Evolutionary conservation across 2,329 filamentous ascomycete species (phyloP), one percentile per base, ranked within the genome.

Genomic region (Xylariaceae sp.): DNA sequence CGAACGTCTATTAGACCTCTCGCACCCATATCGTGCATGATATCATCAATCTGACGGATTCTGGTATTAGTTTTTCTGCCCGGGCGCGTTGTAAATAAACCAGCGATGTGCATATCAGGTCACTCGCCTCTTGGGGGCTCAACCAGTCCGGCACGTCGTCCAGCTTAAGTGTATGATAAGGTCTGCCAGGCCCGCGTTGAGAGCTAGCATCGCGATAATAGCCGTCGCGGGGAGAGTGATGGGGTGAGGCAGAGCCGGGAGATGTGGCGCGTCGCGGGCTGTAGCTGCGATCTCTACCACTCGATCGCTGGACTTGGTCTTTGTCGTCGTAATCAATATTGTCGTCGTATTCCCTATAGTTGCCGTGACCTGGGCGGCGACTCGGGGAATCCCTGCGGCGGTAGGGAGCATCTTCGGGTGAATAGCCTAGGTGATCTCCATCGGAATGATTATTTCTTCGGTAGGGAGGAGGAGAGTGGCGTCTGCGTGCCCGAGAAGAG

Each of bases 101-200:
- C 12, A 30, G 13, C n/a, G 4, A 18, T 13, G 12, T 4, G 12
- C 3, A 40, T 37, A 30, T 16, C 22, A 29, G 32, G 43, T 18
- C 19, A 21, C 57, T 41, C 59, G 67, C 67, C 58, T 66, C 65
- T 50, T 65, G 62, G n/a, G 61, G 47, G 39, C 54, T 59, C 50
- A 69, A 58, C 50, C 61, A 62, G 40, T 67, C 67, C 1, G 67
- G 67, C 26, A 70, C 62, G 26, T 67, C 66, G 44, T 68, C 65
- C 18, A 70, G 57, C 51, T 70, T 70, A 5, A 70, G 54, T 6
- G 67, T 70, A 49, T 70, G 67, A 42, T 67, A 65, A 12, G 67
- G 67, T 19, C 67, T 62, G 16, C 66, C 67, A 6, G 63, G 62
- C n/a, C 61, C 62, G 37, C 62, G 61, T 21, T 66, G 64, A 32